Conservation (phyloP, 2,329 filamentous ascomycete genomes). For the Tothia fuscella region DNA sequence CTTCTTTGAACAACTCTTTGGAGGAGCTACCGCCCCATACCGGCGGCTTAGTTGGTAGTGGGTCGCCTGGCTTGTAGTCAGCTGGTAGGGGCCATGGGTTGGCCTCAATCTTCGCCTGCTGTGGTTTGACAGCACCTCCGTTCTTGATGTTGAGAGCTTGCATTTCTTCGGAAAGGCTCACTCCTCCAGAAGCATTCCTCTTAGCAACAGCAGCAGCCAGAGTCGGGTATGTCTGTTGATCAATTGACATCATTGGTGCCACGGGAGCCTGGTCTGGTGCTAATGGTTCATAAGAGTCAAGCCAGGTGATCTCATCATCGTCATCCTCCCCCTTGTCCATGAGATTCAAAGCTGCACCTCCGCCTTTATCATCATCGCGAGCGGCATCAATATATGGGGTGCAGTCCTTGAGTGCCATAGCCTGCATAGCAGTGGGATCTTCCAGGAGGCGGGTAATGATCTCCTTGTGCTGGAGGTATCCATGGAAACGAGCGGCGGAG, state of each 20-base stretch:
- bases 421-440: conserved; percentile 11
- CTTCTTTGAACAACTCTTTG: conserved; percentile 24
- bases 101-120: background rate
- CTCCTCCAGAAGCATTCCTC: background rate
- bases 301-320: conserved; percentile 2
- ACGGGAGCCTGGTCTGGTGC: background rate
- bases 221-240: conserved; percentile 4
- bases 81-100: background rate
- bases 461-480: conserved; percentile 39
- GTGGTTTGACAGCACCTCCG: background rate
- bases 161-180: background rate
- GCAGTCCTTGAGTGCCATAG: background rate
- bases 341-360: conserved; percentile 1
- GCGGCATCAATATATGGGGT: conserved; percentile 2
- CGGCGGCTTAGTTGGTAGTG: background rate
- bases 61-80: conserved; percentile 7
- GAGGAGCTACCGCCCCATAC: conserved; percentile 11
- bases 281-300: background rate
- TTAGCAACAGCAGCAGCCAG: background rate
- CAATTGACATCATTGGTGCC: background rate
- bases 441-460: conserved; percentile 29
- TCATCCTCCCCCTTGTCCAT: background rate
- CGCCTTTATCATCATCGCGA: background rate
- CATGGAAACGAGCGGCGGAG: conserved; percentile 29
- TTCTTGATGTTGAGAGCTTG: background rate